These are phyloP conservation scores for Hypoxylon crocopeplum DNA, from an alignment of 495 filamentous ascomycete genomes.

Conservation along the genomic window DNA sequence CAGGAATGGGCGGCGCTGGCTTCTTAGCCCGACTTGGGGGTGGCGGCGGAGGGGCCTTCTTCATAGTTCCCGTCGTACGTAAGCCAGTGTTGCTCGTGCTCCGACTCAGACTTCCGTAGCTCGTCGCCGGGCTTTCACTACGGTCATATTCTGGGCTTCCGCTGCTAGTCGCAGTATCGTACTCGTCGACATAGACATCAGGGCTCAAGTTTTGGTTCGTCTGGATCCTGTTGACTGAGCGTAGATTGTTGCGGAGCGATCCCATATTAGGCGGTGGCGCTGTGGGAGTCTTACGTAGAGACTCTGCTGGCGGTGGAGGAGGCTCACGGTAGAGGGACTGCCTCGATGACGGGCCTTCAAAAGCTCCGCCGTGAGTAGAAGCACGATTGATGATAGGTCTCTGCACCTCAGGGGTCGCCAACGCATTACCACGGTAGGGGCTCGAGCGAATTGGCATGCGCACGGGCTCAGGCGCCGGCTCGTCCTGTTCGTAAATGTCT, in stretches of 20 bases:
- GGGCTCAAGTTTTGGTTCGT: slow-evolving; percentile 63
- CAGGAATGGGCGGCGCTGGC: slow-evolving; percentile 69
- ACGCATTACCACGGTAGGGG: slow-evolving; percentile 48
- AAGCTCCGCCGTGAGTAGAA: slow-evolving; percentile 58
- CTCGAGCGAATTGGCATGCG: slow-evolving; percentile 70
- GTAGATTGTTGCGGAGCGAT: slow-evolving; percentile 49
- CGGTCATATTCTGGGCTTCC: slow-evolving; percentile 66
- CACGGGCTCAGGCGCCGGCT: slow-evolving; percentile 47
- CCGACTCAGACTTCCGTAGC: slow-evolving; percentile 64
- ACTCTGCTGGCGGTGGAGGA: slow-evolving; percentile 37
- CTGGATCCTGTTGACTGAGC: slow-evolving; percentile 49
- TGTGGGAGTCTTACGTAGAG: slow-evolving; percentile 39
- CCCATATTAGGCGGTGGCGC: slow-evolving; percentile 43
- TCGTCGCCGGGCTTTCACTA: slow-evolving; percentile 68
- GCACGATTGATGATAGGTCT: slow-evolving; percentile 46
- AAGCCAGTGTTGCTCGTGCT: slow-evolving; percentile 56
- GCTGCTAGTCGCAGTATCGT: slow-evolving; percentile 66
- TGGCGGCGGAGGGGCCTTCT: slow-evolving; percentile 81
- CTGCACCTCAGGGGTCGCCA: slow-evolving; percentile 53
- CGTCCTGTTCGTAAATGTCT: slow-evolving; percentile 45
- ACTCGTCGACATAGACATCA: slow-evolving; percentile 69
- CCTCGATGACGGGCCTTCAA: slow-evolving; percentile 32
- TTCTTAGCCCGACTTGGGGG: slow-evolving; percentile 84
- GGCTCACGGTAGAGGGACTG: slow-evolving; percentile 36
- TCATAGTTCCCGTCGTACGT: slow-evolving; percentile 50